phyloP scores from a whole-genome alignment of 2,329 filamentous ascomycete species.

The Aspergillus niger region DNA sequence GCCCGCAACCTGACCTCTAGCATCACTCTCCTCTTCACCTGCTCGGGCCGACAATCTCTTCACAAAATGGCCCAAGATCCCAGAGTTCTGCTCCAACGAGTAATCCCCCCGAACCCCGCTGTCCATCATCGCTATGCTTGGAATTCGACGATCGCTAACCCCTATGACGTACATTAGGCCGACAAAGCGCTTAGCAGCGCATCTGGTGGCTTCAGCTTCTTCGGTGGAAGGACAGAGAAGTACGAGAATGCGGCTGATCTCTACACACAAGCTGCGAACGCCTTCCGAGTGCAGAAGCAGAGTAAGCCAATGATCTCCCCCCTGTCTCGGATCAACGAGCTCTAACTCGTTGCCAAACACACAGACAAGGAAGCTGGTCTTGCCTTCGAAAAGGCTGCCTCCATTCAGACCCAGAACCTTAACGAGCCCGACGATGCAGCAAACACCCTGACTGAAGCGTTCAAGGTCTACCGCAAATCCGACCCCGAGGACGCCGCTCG shows the following conservation, averaged over 20 bases:
- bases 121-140: slow-evolving; percentile 9
- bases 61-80: slow-evolving; percentile 72
- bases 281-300: slow-evolving; percentile 83
- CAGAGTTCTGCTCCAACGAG: slow-evolving; percentile 76
- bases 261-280: slow-evolving; percentile 86
- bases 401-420: slow-evolving; percentile 75
- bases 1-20: slow-evolving; percentile 5
- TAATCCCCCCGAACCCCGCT: slow-evolving; percentile 37
- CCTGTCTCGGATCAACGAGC: not conserved
- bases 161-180: slow-evolving; percentile 61
- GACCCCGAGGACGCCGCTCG: slow-evolving; percentile 80
- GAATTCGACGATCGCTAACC: slow-evolving; percentile 34
- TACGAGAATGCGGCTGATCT: slow-evolving; percentile 86
- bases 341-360: slow-evolving; percentile 3
- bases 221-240: slow-evolving; percentile 84
- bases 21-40: slow-evolving; percentile 1
- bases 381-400: slow-evolving; percentile 83
- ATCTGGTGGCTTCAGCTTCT: slow-evolving; percentile 81
- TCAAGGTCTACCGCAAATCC: slow-evolving; percentile 89
- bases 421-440: slow-evolving; percentile 93
- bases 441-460: slow-evolving; percentile 84
- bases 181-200: slow-evolving; percentile 79
- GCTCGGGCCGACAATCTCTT: slow-evolving; percentile 4
- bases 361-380: slow-evolving; percentile 81
- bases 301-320: slow-evolving; percentile 54